These are phyloP conservation scores for Biscutella laevigata DNA, from an alignment of 441 rosid genomes.

Conservation along the genomic window DNA sequence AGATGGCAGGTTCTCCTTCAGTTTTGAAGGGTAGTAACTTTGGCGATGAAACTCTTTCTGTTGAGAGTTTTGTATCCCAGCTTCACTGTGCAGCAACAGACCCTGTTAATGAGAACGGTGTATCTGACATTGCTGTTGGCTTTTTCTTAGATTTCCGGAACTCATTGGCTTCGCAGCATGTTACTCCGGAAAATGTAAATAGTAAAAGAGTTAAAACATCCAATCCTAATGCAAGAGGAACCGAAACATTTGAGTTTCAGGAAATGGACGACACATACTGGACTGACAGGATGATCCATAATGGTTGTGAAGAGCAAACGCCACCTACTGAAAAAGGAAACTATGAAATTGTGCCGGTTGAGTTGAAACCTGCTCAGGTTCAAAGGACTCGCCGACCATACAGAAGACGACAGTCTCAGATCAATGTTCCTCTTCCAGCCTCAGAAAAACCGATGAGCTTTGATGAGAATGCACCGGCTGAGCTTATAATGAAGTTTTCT, in stretches of 20 bases:
- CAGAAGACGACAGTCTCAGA: constrained; percentile 54
- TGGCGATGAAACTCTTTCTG: constrained; percentile 49
- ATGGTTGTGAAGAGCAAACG: constrained; percentile 78
- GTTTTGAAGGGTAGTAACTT: constrained; percentile 40
- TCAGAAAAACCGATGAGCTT: constrained; percentile 42
- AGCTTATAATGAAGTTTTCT: constrained; percentile 73
- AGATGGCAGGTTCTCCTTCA: constrained; percentile 68
- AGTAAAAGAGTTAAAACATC: constrained; percentile 43
- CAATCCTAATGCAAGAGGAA: constrained; percentile 27
- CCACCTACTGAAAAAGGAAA: constrained; percentile 36
- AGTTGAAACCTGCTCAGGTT: constrained; percentile 40
- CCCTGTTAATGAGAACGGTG: constrained; percentile 40
- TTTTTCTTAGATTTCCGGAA: constrained; percentile 82
- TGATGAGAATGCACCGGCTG: constrained; percentile 77
- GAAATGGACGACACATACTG: constrained; percentile 91
- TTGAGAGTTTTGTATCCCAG: constrained; percentile 54
- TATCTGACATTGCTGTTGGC: constrained; percentile 35
- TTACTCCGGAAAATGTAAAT: constrained; percentile 28
- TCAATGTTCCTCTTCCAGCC: constrained; percentile 7
- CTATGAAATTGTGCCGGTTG: constrained; percentile 43
- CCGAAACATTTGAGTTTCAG: constrained; percentile 83
- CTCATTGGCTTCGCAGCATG: constrained; percentile 36
- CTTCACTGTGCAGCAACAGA: constrained; percentile 60
- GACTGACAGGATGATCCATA: constrained; percentile 84
- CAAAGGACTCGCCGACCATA: constrained; percentile 50